A percentile compares a stretch with the other conserved stretches of the same genome.
Evolutionary conservation across 1,139 yeast species (phyloP).

Genomic region (Geotrichum candidum): DNA sequence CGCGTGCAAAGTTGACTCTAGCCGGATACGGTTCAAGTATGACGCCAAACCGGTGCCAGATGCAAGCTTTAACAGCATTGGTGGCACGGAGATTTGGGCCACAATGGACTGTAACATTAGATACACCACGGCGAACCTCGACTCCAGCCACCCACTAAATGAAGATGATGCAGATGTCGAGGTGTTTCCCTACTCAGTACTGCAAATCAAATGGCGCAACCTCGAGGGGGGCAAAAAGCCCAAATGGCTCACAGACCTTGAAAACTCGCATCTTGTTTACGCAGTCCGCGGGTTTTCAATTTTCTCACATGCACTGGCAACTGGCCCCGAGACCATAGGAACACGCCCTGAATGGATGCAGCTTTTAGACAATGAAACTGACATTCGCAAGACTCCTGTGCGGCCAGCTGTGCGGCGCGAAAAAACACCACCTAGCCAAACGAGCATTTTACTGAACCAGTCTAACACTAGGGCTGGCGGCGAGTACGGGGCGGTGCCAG

Average conservation of each 20-base stretch:
- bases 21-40: conserved; percentile 10
- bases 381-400: conserved; percentile 32
- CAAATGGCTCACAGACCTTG: conserved; percentile 34
- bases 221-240: conserved; percentile 31
- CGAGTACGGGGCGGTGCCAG: neutral
- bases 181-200: conserved; percentile 44
- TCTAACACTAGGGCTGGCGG: neutral
- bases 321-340: neutral
- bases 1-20: conserved; percentile 8
- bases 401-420: neutral
- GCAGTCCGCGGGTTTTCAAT: conserved; percentile 34
- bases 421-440: neutral
- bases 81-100: conserved; percentile 40
- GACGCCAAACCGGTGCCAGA: conserved; percentile 5
- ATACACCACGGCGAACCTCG: conserved; percentile 22
- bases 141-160: neutral
- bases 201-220: conserved; percentile 43
- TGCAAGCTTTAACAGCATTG: neutral
- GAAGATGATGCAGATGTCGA: conserved; percentile 28
- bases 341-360: conserved; percentile 33
- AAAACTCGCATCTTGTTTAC: conserved; percentile 35
- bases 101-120: conserved; percentile 38
- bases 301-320: conserved; percentile 28
- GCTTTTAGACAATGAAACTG: conserved; percentile 31
- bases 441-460: neutral